A percentile compares a stretch with the other conserved stretches of the same genome.
Evolutionary conservation across 2,329 filamentous ascomycete species (phyloP).

Genomic region (Aspergillus sp.): DNA sequence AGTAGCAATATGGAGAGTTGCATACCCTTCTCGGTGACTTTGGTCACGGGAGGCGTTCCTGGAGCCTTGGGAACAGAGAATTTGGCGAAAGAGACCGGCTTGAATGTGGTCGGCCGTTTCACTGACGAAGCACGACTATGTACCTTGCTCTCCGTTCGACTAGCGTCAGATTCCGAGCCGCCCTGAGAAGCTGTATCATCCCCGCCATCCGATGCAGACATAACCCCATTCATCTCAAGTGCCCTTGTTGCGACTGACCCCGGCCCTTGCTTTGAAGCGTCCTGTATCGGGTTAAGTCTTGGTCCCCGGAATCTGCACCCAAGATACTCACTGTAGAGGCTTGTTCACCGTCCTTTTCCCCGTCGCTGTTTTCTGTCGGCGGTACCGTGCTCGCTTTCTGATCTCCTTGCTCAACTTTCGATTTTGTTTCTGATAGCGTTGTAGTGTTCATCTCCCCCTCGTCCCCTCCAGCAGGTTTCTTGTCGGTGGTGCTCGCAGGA

Average conservation of each 20-base stretch:
- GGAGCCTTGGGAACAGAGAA: conserved; percentile 67
- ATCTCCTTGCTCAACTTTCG: conserved; percentile 30
- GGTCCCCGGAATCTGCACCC: conserved; percentile 17
- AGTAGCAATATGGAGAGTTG: background rate
- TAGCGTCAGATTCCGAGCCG: conserved; percentile 67
- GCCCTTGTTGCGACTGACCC: conserved; percentile 41
- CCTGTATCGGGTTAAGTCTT: conserved; percentile 31
- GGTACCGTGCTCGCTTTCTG: conserved; percentile 26
- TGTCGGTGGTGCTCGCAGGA: conserved; percentile 64
- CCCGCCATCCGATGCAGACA: conserved; percentile 41
- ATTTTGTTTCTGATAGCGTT: conserved; percentile 33
- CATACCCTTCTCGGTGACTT: conserved; percentile 60
- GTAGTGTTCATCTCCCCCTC: conserved; percentile 47
- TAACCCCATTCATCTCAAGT: conserved; percentile 45
- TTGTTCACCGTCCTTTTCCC: conserved; percentile 31
- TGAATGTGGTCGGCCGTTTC: conserved; percentile 67
- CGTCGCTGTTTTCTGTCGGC: conserved; percentile 26
- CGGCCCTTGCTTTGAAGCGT: conserved; percentile 35
- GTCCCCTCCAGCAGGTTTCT: conserved; percentile 57
- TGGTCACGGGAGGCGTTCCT: conserved; percentile 54
- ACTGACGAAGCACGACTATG: conserved; percentile 54
- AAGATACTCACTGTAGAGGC: conserved; percentile 36
- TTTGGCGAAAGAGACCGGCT: conserved; percentile 69
- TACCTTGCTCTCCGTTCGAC: conserved; percentile 56
- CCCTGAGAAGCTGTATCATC: conserved; percentile 49